A percentile compares a stretch with the other conserved stretches of the same genome.
Conservation (phyloP, 1,284 basidiomycete species). For the Taiwanofungus camphoratus region DNA sequence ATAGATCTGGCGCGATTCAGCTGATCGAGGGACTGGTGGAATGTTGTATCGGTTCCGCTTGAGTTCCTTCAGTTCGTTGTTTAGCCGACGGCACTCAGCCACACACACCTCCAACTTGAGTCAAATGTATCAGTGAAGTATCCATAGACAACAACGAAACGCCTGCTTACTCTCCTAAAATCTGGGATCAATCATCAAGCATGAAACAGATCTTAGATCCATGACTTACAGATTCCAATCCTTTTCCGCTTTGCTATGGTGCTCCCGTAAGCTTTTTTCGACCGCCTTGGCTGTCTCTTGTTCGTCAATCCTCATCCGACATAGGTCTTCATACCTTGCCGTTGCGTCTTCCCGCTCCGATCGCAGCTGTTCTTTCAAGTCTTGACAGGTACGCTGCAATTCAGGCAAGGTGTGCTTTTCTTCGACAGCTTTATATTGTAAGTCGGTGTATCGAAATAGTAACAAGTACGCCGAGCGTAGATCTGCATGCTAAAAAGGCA, state of each 20-base stretch:
- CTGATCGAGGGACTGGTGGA: conserved; percentile 18
- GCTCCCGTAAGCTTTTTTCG: conserved; percentile 32
- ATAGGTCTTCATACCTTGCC: conserved; percentile 21
- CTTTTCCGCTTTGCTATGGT: conserved; percentile 30
- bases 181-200: conserved; percentile 9
- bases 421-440: conserved; percentile 16
- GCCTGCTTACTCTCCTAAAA: conserved; percentile 34
- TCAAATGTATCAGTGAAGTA: conserved; percentile 1
- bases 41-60: conserved; percentile 17
- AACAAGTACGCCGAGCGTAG: conserved; percentile 20
- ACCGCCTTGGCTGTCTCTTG: conserved; percentile 30
- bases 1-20: conserved; percentile 28
- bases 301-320: conserved; percentile 28
- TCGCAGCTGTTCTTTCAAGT: conserved; percentile 16
- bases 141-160: neutral
- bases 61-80: conserved; percentile 25
- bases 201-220: neutral
- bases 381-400: conserved; percentile 15
- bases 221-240: conserved; percentile 34
- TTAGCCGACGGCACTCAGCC: conserved; percentile 26
- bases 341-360: conserved; percentile 10
- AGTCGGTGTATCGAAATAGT: conserved; percentile 16
- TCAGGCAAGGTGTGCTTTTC: conserved; percentile 13
- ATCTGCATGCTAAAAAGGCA: conserved; percentile 15
- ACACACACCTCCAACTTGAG: conserved; percentile 28